Evolutionary conservation across 2,329 filamentous ascomycete genomes (phyloP), one percentile per base, ranked within the genome.

Genomic region (Cladophialophora bantiana): DNA sequence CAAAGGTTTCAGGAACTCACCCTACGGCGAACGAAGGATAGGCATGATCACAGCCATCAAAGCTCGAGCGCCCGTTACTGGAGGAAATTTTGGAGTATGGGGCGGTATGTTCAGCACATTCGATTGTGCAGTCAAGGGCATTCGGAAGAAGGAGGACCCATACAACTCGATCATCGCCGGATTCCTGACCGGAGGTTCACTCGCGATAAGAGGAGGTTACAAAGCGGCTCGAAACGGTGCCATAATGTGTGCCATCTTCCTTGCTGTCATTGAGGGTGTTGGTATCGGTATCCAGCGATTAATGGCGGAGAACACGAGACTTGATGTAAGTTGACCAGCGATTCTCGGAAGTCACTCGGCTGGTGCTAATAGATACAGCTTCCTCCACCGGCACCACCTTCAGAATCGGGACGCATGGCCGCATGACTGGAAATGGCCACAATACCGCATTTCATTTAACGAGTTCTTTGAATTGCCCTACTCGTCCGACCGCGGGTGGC

Each of bases 11-110:
- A 85, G 93, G 78, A 96, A 92, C 83, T 92, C 89, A 66, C 92
- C 92, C 42, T 93, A 96, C 79, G 95, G 95, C 78, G 95, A 99
- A 84, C 88, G 95, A 78, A 88, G 94, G 79, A 94, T 98, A 84
- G 95, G 95, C 78, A 92, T 95, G 73, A 86, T 99, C 82, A 97
- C 94, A 75, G 95, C 95, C 68, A 93, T 99, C 82, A 99, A 99
- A 86, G 94, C 95, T 77, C 91, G 95, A 77, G 95, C 95, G 50
- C 95, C 95, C 2, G 94, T 98, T 38, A 87, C 98, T 56, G 95
- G 95, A 76, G 95, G 95, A 76, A 99, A 99, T 85, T 99, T 98
- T 75, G 94, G 94, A 75, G 93, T 96, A 65, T 98, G 95, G 94
- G 94, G 95, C 77, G 95, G 95, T 72, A 84, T 98, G 65, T 98